Base-by-base conservation (phyloP, 2,329 filamentous ascomycete genomes). In the Fusarium euwallaceae region DNA sequence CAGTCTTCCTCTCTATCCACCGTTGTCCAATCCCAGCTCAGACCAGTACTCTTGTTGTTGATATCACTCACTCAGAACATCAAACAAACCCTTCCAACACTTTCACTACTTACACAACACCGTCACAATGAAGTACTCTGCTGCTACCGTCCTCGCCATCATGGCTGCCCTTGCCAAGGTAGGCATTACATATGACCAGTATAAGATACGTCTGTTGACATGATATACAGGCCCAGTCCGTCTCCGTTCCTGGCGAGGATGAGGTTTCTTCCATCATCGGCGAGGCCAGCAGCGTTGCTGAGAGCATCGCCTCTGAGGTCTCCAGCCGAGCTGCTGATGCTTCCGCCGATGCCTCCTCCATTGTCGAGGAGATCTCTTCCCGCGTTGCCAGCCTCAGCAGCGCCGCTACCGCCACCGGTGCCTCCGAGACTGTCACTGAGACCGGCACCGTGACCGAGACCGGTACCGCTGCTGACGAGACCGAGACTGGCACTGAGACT, bases 101-200 rank as follows among this genome's bases (percentile, higher is more conserved):
- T 53, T 7, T 32, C 48, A 55, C 48, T 53, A 61, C 63, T 34
- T 59, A 66, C 55, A 58, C 55, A 70, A 68, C 37, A 70, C 64
- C 70, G 63, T 67, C 78, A 78, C 51, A 66, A 84, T 85, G 84
- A 83, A 83, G 81, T 82, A 83, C 81, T 79, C 81, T 77, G 77
- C 77, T 74, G 72, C 78, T 53, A 75, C 80, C 64, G 51, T 83
- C 70, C 69, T 75, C 32, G 70, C 82, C 64, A 77, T 80, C 72
- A 74, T 84, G 53, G 79, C 79, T 60, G 79, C 81, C 65, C 48
- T 73, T 27, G 66, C 70, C 64, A 64, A 76, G 66, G 76, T 78
- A 70, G 17, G 67, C 64, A 22, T 37, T 36, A 14, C 48, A 20
- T 17, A 32, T 53, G 24, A 32, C 16, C 48, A 11, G 48, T 32